Base-by-base conservation (phyloP, 768 basidiomycete species). In the Phanerochaete sordida region DNA sequence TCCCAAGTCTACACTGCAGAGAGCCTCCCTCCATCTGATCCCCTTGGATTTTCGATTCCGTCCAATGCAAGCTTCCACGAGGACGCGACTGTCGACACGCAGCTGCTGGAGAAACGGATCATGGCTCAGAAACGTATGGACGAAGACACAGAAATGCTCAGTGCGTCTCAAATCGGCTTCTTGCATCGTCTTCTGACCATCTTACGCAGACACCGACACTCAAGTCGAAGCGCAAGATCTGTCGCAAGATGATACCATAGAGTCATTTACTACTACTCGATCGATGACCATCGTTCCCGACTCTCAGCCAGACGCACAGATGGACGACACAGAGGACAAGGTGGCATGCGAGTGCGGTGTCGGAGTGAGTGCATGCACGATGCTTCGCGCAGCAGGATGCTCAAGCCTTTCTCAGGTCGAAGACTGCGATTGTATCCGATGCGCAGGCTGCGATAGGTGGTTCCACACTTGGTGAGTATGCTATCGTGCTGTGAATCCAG, bases 361-460 rank as follows among this genome's bases (percentile, higher is more conserved):
- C 57, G 63, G 62, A 52, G 90, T 88, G 68, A 52, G 75, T 69
- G 27, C 2, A n/a, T 28, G 19, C 7, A 43, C 19, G 19, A 13
- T 35, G 33, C 19, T 19, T 9, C 4, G 19, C 48, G 54, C 46
- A 44, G 12, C 30, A 23, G 31, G 8, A 27, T n/a, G 28, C n/a
- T 57, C 19, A 57, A 27, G 49, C 55, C 30, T 48, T 28, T 50
- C 60, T 28, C 67, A 91, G 88, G 66, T 76, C 16, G 84, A 86
- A 28, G 87, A 87, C 62, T 65, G 60, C 30, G 77, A 80, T 24
- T 67, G 64, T 28, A 79, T 83, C 58, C 78, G 83, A 57, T 93
- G 91, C 66, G 89, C 92, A 60, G 85, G 84, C n/a, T 92, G 91
- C 71, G 76, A 76, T 19, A 80, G 76, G 59, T 91, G 90, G 90